Base-by-base conservation (phyloP, 2,329 filamentous ascomycete species). In the Colletotrichum lupini region DNA sequence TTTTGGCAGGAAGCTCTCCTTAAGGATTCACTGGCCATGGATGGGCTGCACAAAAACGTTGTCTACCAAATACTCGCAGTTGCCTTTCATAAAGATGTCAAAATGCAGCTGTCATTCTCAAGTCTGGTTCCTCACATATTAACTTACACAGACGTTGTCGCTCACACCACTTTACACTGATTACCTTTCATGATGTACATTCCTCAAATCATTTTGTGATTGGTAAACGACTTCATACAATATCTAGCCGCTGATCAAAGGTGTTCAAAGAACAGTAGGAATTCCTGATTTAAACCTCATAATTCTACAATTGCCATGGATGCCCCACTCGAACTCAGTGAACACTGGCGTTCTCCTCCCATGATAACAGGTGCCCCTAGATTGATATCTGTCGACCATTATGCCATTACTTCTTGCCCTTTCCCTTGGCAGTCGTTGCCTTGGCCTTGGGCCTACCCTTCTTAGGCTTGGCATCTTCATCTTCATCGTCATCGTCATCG, bases 401-500 rank as follows among this genome's bases (percentile, higher is more conserved):
- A 19, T 22, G 12, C 26, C 5, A 71, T 28, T 37, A 67, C 26
- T 83, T 83, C 81, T 88, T 90, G 2, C 79, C 85, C 80, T 88
- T 90, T 1, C 82, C 85, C 75, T 87, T 90, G 2, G 79, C 77
- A 59, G 79, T 80, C 2, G 80, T 74, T 7, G 79, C 79, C 76
- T 86, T 87, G 24, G 79, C 81, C 76, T 84, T 86, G 19, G 79
- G 79, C 61, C 82, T 81, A 12, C 80, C 84, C 79, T 89, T 91
- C 76, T 88, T 88, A 2, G 88, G 84, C 76, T 89, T 89, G 68
- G 86, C 87, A 11, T 88, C 89, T 60, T 84, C 87, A 22, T 22
- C 42, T 49, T 85, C 86, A 12, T 85, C 87, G 0, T 86, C 87
- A 24, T 86, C 87, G 22, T 83, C 85, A 7, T 88, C 88, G n/a